Percentiles rank a stretch among this genome's conserved stretches.
Conservation (phyloP, 2,329 filamentous ascomycete species). For the Decorospora gaudefroyi region DNA sequence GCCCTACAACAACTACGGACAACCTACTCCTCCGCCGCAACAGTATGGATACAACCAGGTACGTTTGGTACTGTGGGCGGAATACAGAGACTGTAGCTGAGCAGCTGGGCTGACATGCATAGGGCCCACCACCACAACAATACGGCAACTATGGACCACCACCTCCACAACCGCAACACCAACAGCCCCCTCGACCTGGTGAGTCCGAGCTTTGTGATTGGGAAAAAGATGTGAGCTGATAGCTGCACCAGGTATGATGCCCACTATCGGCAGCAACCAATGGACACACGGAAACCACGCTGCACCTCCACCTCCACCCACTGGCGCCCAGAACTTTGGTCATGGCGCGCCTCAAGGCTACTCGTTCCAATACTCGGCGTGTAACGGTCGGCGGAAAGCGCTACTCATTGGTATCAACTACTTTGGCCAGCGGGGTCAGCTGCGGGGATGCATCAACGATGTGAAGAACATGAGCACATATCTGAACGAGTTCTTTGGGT, state of each 20-base stretch:
- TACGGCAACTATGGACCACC: constrained; percentile 22
- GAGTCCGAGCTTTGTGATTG: constrained; percentile 4
- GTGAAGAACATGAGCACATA: constrained; percentile 96
- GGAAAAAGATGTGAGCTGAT: constrained; percentile 26
- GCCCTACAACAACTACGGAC: constrained; percentile 48
- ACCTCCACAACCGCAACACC: constrained; percentile 30
- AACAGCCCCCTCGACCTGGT: constrained; percentile 31
- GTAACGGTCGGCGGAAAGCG: constrained; percentile 85
- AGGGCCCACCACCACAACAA: constrained; percentile 37
- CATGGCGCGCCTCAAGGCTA: constrained; percentile 79
- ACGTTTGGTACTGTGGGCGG: constrained; percentile 15
- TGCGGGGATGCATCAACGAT: constrained; percentile 94
- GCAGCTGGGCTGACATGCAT: constrained; percentile 32
- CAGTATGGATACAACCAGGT: constrained; percentile 53
- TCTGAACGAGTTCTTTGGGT: constrained; percentile 84
- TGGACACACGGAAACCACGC: constrained; percentile 59
- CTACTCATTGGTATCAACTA: constrained; percentile 96
- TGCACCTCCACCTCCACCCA: constrained; percentile 68
- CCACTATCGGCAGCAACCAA: constrained; percentile 50
- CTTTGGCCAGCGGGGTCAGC: constrained; percentile 86
- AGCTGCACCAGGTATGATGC: constrained; percentile 56
- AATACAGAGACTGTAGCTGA: neutral
- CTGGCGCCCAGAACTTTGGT: constrained; percentile 57
- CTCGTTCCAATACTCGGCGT: constrained; percentile 87
- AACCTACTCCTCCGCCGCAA: constrained; percentile 49